Percentiles rank a stretch among this genome's conserved stretches.
These are phyloP conservation scores for Anethum foeniculum DNA, from an alignment of 140 eudicot species.

Conservation along the genomic window DNA sequence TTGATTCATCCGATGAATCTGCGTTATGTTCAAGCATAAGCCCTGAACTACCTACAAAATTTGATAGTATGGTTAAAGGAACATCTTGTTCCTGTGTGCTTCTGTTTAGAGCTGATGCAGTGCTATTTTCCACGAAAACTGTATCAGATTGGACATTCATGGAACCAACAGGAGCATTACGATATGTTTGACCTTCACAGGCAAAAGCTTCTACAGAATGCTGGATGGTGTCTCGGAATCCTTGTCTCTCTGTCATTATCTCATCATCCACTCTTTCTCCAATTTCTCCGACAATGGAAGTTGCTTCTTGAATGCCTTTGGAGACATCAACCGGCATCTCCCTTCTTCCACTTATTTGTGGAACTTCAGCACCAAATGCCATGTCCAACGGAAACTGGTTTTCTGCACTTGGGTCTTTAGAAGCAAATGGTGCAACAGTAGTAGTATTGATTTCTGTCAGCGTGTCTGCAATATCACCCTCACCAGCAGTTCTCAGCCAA, in stretches of 20 bases:
- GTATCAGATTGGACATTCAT: slow-evolving; percentile 1
- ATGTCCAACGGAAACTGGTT: slow-evolving; percentile 20
- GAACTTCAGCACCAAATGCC: slow-evolving; percentile 11
- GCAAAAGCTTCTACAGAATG: slow-evolving; percentile 13
- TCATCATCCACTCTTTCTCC: slow-evolving; percentile 31
- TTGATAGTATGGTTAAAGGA: slow-evolving; percentile 2
- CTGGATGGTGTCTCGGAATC: slow-evolving; percentile 14
- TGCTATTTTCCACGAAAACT: slow-evolving; percentile 3
- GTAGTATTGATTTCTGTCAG: slow-evolving; percentile 17
- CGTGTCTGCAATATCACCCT: slow-evolving; percentile 21
- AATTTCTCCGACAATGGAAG: background rate
- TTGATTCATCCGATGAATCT: slow-evolving; percentile 41
- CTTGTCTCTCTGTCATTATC: slow-evolving; percentile 23
- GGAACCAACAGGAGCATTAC: background rate
- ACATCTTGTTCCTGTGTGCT: background rate
- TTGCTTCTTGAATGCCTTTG: background rate
- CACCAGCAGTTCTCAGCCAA: slow-evolving; percentile 42
- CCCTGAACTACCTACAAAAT: slow-evolving; percentile 14
- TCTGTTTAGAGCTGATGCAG: slow-evolving; percentile 8
- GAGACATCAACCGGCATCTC: background rate
- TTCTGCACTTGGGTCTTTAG: slow-evolving; percentile 8
- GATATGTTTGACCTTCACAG: slow-evolving; percentile 8
- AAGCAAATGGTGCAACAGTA: slow-evolving; percentile 11
- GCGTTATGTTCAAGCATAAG: slow-evolving; percentile 24
- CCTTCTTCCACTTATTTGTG: slow-evolving; percentile 15